Percentiles rank a stretch among this genome's conserved stretches.
Evolutionary conservation across 1,284 basidiomycete species (phyloP).

Genomic region (Erythrobasidium hasegawianum): DNA sequence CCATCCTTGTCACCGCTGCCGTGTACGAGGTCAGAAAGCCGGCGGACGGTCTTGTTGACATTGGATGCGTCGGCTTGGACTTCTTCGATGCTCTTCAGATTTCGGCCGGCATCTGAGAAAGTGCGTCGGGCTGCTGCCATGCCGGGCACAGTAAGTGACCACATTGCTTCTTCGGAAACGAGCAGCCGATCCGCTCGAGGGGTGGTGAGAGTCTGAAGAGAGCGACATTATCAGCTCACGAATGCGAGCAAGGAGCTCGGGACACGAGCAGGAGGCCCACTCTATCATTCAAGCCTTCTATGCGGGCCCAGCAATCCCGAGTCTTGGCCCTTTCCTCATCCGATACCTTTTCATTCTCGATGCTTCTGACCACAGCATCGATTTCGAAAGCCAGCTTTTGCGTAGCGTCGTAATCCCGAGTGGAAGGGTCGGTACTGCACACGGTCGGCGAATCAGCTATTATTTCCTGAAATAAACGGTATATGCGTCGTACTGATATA

Average conservation of each 20-base stretch:
- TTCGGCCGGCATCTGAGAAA: constrained; percentile 41
- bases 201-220: constrained; percentile 60
- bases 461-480: fast-evolving
- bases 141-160: constrained; percentile 36
- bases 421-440: constrained; percentile 82
- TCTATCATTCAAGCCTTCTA: constrained; percentile 86
- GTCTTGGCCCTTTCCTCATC: constrained; percentile 93
- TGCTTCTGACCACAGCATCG: constrained; percentile 87
- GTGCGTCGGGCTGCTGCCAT: constrained; percentile 41
- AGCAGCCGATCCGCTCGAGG: constrained; percentile 83
- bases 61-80: constrained; percentile 53
- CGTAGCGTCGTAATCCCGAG: constrained; percentile 93
- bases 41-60: constrained; percentile 75
- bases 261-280: constrained; percentile 50
- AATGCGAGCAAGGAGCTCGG: too few relatives aligned
- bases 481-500: constrained; percentile 40
- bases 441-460: background rate
- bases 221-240: background rate
- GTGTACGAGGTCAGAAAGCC: constrained; percentile 65
- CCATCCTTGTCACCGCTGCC: constrained; percentile 51
- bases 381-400: constrained; percentile 87
- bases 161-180: constrained; percentile 70
- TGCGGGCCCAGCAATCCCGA: constrained; percentile 87
- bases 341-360: constrained; percentile 95
- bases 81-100: constrained; percentile 35